Base-by-base conservation (phyloP, 139 green algal species). In the Desmodesmus armatus region DNA sequence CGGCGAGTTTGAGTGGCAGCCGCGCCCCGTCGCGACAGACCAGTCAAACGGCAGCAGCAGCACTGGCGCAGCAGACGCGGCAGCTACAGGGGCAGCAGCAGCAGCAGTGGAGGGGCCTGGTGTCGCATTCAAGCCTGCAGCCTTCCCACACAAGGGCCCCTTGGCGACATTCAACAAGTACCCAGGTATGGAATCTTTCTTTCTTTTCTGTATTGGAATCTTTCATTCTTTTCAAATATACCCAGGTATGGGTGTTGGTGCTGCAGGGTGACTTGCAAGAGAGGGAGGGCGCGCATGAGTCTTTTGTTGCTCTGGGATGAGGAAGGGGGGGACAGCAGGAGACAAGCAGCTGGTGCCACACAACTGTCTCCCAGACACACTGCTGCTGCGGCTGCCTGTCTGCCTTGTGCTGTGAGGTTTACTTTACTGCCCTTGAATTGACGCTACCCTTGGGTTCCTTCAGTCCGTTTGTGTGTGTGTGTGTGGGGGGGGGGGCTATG, bases 1-100 rank as follows among this genome's bases (percentile, higher is more conserved):
- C 17, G 76, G 78, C 2, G 76, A 84, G 66, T 78, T 84, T 77
- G 72, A 69, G 35, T 87, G 86, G 62, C 23, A 70, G 71, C 82
- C 82, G 11, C 71, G 71, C 19, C 53, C 71, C 9, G 51, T 63
- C 35, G 9, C 81, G 60, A 49, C 19, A 70, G 35, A 15, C 35
- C 13, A 5, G 7, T 13, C 13, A 13, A 37, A 4, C 19, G 67
- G 37, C 43, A 63, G 58, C 37, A 83, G 77, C 73, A 67, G 73
- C 49, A 31, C 19, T 33, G 31, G 37, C 15, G 77, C n/a, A 39
- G 43, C 33, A 37, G 35, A 31, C 23, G 75, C 9, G 33, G 75
- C 31, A 40, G n/a, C n/a, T n/a, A n/a, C n/a, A n/a, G n/a, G n/a
- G n/a, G 55, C 53, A 5, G 31, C 51, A 53, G 49, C 53, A 71